Conservation (phyloP, 148 eudicot species). For the Euryodendron excelsum region DNA sequence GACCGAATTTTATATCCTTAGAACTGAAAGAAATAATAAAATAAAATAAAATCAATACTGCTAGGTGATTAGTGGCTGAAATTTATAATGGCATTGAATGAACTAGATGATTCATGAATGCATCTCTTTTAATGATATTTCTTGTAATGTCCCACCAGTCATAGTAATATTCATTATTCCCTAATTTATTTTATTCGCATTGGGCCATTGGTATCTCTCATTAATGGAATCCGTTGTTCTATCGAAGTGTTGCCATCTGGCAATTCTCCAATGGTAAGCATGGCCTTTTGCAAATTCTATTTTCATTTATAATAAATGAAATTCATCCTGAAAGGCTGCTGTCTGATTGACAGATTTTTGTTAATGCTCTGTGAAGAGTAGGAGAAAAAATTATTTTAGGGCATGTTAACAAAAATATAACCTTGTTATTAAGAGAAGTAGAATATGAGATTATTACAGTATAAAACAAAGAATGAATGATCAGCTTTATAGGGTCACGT, state of each 20-base stretch:
- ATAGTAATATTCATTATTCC: too few species aligned
- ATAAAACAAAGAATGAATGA: not conserved
- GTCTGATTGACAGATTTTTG: not conserved
- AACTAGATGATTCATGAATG: not conserved
- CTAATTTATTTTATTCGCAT: too few species aligned
- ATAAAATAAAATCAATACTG: not conserved
- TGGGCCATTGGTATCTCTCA: not conserved
- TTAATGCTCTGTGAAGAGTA: not conserved
- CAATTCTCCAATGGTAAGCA: not conserved
- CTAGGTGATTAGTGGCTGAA: not conserved
- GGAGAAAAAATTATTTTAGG: not conserved
- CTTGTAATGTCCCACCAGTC: too few species aligned
- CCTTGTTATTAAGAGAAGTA: not conserved
- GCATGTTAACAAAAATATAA: not conserved
- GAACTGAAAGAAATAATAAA: not conserved
- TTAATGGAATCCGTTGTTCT: not conserved
- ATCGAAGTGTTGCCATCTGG: not conserved
- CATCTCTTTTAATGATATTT: not conserved
- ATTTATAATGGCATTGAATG: not conserved
- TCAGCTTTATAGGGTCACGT: not conserved
- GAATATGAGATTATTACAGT: not conserved
- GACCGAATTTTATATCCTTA: not conserved
- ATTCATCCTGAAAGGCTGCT: not conserved
- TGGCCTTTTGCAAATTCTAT: not conserved
- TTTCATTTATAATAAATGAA: not conserved